Base-by-base conservation (phyloP, 371 early-diverging fungal species). In the Mucor mucedo region DNA sequence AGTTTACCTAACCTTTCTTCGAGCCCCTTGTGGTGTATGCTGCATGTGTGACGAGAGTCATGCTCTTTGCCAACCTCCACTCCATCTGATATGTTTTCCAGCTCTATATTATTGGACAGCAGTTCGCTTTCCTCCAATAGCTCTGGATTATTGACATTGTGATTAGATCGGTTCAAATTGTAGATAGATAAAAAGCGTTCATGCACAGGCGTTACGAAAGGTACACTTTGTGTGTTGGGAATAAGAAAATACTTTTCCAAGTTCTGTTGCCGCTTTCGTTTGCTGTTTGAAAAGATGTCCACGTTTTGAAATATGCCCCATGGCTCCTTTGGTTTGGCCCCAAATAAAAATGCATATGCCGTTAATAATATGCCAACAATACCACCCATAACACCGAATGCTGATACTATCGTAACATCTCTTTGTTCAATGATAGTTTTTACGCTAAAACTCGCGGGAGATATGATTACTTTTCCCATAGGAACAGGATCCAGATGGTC, bases 301-400 rank as follows among this genome's bases (percentile, higher is more conserved):
- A 65, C 68, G 69, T 41, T 70, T 35, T 77, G 78, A 1, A 77
- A 65, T 21, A 73, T 55, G n/a, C 78, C 78, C 72, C 74, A 77
- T 5, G 78, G 78, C 0, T 66, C 66, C 9, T 65, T 66, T 32
- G 78, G 78, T 21, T 69, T 63, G 21, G 62, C 68, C 29, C 78
- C 78, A 55, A 77, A 77, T n/a, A 77, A 44, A 70, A 74, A 68
- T 5, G 66, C 61, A 32, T 74, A 67, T 0, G 72, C 35, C 2
- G 63, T 62, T 11, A 68, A 38, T 10, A 72, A 38, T 4, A 77
- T 50, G 60, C 78, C 72, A 54, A 77, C 63, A 14, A 77, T 58
- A 62, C 78, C 78, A 60, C 74, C 74, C 30, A 72, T 59, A 10
- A 69, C 68, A 32, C 78, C 78, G 40, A 77, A 68, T 4, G 72